phyloP scores from a whole-genome alignment of 2,329 filamentous ascomycete species.

The Ophiocordyceps camponoti-leonardi region DNA sequence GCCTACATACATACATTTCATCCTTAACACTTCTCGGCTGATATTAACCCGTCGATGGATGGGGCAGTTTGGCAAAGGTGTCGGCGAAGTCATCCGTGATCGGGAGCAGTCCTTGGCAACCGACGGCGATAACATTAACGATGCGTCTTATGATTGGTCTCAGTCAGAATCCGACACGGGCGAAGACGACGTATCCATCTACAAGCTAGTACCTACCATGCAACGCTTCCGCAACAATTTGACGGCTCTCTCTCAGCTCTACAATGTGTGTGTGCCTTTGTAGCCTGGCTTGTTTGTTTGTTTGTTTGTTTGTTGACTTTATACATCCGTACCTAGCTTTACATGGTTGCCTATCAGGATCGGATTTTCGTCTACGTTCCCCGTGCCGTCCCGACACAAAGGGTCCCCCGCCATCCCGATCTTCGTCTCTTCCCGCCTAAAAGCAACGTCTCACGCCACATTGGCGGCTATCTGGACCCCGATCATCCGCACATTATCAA shows the following conservation, averaged over 20 bases:
- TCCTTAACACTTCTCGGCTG: neutral
- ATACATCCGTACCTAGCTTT: conserved; percentile 23
- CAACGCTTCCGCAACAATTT: conserved; percentile 34
- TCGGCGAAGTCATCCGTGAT: conserved; percentile 14
- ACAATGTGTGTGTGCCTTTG: conserved; percentile 28
- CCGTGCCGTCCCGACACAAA: conserved; percentile 26
- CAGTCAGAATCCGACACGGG: conserved; percentile 7
- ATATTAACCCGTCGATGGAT: neutral
- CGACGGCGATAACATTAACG: neutral
- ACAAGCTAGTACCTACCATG: conserved; percentile 14
- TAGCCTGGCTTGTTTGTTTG: no score
- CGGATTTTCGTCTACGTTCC: conserved; percentile 40
- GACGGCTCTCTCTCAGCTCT: conserved; percentile 37
- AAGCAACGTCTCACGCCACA: conserved; percentile 19
- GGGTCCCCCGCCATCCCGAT: conserved; percentile 28
- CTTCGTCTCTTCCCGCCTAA: conserved; percentile 28
- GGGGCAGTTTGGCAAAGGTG: conserved; percentile 19
- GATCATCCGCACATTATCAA: conserved; percentile 46
- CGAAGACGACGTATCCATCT: conserved; percentile 11
- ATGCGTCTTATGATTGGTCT: conserved; percentile 14
- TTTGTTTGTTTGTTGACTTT: no score
- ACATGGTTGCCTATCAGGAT: conserved; percentile 40
- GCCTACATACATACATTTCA: no score
- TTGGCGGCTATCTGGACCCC: conserved; percentile 35
- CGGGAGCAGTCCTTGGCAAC: conserved; percentile 12